These are phyloP conservation scores for Hypoxylon sp. DNA, from an alignment of 2,329 filamentous ascomycete species.

Conservation along the genomic window DNA sequence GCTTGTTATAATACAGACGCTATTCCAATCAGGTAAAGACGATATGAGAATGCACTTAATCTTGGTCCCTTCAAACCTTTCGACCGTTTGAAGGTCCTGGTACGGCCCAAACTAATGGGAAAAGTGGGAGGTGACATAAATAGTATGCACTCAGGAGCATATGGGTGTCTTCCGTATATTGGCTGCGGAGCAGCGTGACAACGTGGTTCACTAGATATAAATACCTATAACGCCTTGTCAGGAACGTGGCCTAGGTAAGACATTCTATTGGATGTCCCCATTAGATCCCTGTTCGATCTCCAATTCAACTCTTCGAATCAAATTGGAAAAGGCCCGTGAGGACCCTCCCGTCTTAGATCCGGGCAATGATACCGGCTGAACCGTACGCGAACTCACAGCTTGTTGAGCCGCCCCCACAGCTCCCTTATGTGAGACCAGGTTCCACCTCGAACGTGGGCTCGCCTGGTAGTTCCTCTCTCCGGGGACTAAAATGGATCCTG, in stretches of 20 bases:
- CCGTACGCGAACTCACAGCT: constrained; percentile 16
- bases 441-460: constrained; percentile 32
- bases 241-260: constrained; percentile 32
- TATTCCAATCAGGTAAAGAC: neutral
- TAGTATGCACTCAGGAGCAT: constrained; percentile 12
- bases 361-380: constrained; percentile 28
- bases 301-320: constrained; percentile 33
- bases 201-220: constrained; percentile 27
- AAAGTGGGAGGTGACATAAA: constrained; percentile 11
- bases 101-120: constrained; percentile 10
- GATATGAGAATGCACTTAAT: neutral
- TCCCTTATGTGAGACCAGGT: constrained; percentile 37
- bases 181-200: constrained; percentile 17
- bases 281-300: constrained; percentile 35
- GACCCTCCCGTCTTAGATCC: constrained; percentile 33
- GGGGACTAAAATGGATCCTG: constrained; percentile 46
- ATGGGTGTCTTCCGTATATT: neutral
- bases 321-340: constrained; percentile 28
- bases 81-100: neutral
- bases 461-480: constrained; percentile 28
- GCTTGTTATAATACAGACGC: neutral
- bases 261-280: constrained; percentile 30
- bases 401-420: constrained; percentile 35
- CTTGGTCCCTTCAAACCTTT: neutral
- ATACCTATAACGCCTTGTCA: constrained; percentile 21